Percentiles rank a stretch among this genome's conserved stretches.
Evolutionary conservation across 2,329 filamentous ascomycete genomes (phyloP).

Genomic region (Fusarium sambucinum): DNA sequence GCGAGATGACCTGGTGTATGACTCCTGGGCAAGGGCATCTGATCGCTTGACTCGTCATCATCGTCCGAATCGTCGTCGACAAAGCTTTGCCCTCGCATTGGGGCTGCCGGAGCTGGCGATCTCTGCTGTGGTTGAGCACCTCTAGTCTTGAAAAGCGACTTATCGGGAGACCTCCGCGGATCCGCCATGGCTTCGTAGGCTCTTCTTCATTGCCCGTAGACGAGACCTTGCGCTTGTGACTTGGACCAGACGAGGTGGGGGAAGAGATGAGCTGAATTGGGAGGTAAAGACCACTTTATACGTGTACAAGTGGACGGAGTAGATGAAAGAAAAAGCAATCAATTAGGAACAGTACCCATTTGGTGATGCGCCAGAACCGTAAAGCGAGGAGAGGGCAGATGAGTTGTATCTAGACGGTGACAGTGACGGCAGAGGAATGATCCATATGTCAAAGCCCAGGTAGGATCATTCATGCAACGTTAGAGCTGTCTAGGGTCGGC

Average conservation of each 20-base stretch:
- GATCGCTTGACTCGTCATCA: conserved; percentile 53
- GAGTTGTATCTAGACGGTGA: conserved; percentile 11
- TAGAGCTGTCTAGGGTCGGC: conserved; percentile 19
- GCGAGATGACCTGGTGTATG: conserved; percentile 73
- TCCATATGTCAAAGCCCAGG: conserved; percentile 9
- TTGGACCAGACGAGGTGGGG: conserved; percentile 28
- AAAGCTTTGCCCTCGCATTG: conserved; percentile 50
- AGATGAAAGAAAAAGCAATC: conserved; percentile 5
- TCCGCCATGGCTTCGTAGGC: conserved; percentile 59
- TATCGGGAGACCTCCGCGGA: conserved; percentile 51
- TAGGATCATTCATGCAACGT: conserved; percentile 35
- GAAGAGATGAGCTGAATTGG: conserved; percentile 4
- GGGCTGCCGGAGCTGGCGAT: conserved; percentile 39
- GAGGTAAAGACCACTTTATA: conserved; percentile 4
- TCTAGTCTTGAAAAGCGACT: conserved; percentile 51
- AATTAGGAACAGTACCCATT: conserved; percentile 18
- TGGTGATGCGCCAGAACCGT: conserved; percentile 25
- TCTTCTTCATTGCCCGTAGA: conserved; percentile 50
- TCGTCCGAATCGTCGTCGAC: conserved; percentile 54
- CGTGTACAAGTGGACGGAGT: conserved; percentile 2
- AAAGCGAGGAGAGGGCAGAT: conserved; percentile 15
- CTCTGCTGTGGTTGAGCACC: conserved; percentile 66
- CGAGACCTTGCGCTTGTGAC: conserved; percentile 17
- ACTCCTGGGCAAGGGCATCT: conserved; percentile 62
- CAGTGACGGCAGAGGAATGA: conserved; percentile 25